phyloP scores from a whole-genome alignment of 1,284 basidiomycete genomes.

The Fomitopsis pinicola region DNA sequence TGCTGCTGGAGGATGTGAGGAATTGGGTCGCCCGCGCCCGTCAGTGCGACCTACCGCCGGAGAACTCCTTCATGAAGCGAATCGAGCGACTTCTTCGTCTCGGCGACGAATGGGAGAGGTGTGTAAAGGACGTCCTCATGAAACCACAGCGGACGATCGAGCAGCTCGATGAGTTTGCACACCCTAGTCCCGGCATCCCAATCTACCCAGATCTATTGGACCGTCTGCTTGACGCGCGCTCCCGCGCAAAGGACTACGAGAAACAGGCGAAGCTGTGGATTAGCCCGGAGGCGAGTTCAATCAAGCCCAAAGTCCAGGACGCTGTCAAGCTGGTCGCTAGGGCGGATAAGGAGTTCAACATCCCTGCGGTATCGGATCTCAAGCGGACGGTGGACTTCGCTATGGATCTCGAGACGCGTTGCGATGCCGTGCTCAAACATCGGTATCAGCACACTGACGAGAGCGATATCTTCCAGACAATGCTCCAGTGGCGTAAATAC shows the following conservation, averaged over 20 bases:
- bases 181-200: constrained; percentile 44
- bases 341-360: constrained; percentile 70
- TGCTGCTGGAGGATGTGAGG: constrained; percentile 68
- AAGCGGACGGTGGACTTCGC: constrained; percentile 68
- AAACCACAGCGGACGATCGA: constrained; percentile 67
- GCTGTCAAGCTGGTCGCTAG: constrained; percentile 62
- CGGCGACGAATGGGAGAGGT: constrained; percentile 70
- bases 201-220: constrained; percentile 59
- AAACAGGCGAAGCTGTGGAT: constrained; percentile 72
- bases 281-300: constrained; percentile 42
- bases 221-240: constrained; percentile 52
- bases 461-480: constrained; percentile 62
- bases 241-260: constrained; percentile 71
- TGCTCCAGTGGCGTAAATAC: constrained; percentile 68
- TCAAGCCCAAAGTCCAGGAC: constrained; percentile 61
- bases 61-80: constrained; percentile 55
- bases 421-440: constrained; percentile 66
- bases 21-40: constrained; percentile 62
- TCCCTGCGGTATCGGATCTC: constrained; percentile 60
- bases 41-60: constrained; percentile 58
- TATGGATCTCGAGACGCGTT: constrained; percentile 65
- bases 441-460: constrained; percentile 51
- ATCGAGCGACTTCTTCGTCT: constrained; percentile 54
- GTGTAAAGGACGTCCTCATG: constrained; percentile 55
- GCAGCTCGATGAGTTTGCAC: constrained; percentile 64